phyloP scores from a whole-genome alignment of 768 basidiomycete species.

The Mycena vulgaris region DNA sequence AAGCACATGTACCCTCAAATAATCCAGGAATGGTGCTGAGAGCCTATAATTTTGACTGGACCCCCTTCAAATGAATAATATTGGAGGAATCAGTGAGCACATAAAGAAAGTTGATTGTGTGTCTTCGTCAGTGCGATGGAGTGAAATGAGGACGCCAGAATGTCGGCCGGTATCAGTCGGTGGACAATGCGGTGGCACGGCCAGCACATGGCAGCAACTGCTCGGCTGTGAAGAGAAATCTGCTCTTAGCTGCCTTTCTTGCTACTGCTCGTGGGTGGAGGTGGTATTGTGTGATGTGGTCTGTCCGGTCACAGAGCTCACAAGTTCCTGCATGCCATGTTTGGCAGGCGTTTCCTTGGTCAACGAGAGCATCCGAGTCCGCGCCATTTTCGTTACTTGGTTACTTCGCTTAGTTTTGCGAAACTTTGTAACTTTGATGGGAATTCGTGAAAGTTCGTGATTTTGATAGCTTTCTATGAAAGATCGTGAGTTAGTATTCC shows the following conservation, averaged over 20 bases:
- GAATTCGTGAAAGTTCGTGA: too few relatives aligned
- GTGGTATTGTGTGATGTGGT: conserved; percentile 12
- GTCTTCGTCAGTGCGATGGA: conserved; percentile 18
- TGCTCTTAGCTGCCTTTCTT: neutral
- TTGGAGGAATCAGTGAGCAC: too few relatives aligned
- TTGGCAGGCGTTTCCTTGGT: conserved; percentile 22
- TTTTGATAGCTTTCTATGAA: too few relatives aligned
- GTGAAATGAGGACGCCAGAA: conserved; percentile 12
- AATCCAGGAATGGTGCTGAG: too few relatives aligned
- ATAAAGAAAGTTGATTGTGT: too few relatives aligned
- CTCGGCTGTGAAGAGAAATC: conserved; percentile 15
- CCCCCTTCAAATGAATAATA: too few relatives aligned
- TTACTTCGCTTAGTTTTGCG: too few relatives aligned
- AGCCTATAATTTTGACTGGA: too few relatives aligned
- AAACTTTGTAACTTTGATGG: too few relatives aligned
- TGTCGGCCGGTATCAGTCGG: conserved; percentile 12
- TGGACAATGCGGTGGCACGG: conserved; percentile 28
- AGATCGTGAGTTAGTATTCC: too few relatives aligned
- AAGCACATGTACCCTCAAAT: too few relatives aligned
- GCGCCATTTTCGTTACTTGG: too few relatives aligned
- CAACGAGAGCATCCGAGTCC: conserved; percentile 27
- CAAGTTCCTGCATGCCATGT: conserved; percentile 18
- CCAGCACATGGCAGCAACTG: conserved; percentile 27
- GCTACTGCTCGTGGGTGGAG: conserved; percentile 18
- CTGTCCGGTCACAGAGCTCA: conserved; percentile 14